Base-by-base conservation (phyloP, 2,329 filamentous ascomycete species). In the Hansfordia pulvinata region DNA sequence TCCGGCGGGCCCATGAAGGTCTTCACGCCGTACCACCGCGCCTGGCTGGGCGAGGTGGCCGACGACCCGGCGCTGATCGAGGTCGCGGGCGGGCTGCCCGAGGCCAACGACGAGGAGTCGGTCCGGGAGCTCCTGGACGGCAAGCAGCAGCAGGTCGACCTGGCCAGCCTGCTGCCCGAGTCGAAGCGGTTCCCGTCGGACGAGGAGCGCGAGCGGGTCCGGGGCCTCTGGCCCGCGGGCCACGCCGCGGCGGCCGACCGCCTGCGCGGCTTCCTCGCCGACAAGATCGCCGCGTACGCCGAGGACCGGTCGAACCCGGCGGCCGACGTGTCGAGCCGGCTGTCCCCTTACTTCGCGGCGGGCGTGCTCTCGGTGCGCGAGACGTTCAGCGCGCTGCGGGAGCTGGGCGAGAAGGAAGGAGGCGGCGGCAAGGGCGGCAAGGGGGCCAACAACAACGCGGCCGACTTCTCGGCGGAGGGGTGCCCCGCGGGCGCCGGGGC, bases 61-160 rank as follows among this genome's bases (percentile, higher is more conserved):
- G 30, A 58, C 53, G 27, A 62, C 40, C 59, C 59, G 55, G 26
- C 60, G 47, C 41, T 64, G 49, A 35, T 63, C 60, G 43, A 62
- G 47, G 25, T 51, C 49, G n/a, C n/a, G n/a, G n/a, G n/a, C n/a
- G n/a, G n/a, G n/a, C 27, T 29, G 27, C 25, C 11, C 23, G 26
- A 7, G 19, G 30, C 25, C 8, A 42, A 40, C 23, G 36, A 36
- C 20, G 49, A 47, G 31, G 55, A 56, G 21, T 49, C 49, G 0
- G 28, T 30, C 2, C 35, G 28, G 11, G 40, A 31, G 2, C 17
- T 34, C 5, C 35, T 35, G 22, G 22, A 35, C 7, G 23, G 15
- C 23, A n/a, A 10, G 14, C 16, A 17, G 23, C 16, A 14, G 14
- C 16, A 24, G 23, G 10, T 6, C 6, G 39, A 50, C 5, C 52